Percentiles rank a stretch among this genome's conserved stretches.
These are phyloP conservation scores for Wallacemonas sp. DNA, from an alignment of 208 protist genomes.

Conservation along the genomic window DNA sequence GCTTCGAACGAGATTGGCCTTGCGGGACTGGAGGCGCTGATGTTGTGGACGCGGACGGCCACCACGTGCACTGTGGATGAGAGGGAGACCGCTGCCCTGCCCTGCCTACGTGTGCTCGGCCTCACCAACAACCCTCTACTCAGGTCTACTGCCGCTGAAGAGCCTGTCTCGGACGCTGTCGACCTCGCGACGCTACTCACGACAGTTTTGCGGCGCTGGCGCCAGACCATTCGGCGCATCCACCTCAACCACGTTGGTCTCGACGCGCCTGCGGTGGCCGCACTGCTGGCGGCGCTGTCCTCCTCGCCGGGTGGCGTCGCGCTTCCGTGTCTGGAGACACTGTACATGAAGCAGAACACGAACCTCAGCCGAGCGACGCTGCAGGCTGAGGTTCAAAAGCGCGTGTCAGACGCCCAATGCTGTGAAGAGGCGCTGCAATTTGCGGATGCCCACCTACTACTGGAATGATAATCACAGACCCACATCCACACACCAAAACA, in stretches of 20 bases:
- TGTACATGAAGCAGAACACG: slow-evolving; percentile 31
- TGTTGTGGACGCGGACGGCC: neutral
- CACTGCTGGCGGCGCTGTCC: neutral
- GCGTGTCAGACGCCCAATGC: neutral
- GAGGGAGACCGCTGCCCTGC: neutral
- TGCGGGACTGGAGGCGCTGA: slow-evolving; percentile 15
- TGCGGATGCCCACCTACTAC: neutral
- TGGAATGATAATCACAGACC: slow-evolving; percentile 1
- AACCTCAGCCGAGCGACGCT: neutral
- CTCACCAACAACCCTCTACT: slow-evolving; percentile 26
- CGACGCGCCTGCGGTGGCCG: neutral
- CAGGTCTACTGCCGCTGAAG: neutral
- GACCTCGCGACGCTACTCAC: neutral
- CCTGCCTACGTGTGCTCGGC: slow-evolving; percentile 18
- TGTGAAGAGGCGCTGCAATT: neutral
- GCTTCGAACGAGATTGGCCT: slow-evolving; percentile 23
- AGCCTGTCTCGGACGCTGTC: neutral
- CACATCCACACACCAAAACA: neutral
- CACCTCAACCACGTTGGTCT: slow-evolving; percentile 33
- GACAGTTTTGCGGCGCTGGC: slow-evolving; percentile 12
- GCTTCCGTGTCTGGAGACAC: slow-evolving; percentile 11
- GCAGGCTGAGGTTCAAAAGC: neutral
- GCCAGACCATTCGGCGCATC: slow-evolving; percentile 18
- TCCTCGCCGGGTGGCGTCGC: neutral
- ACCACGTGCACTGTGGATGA: neutral